Evolutionary conservation across 257 asterid genomes (phyloP).

Genomic region (Gentiana macrophylla): DNA sequence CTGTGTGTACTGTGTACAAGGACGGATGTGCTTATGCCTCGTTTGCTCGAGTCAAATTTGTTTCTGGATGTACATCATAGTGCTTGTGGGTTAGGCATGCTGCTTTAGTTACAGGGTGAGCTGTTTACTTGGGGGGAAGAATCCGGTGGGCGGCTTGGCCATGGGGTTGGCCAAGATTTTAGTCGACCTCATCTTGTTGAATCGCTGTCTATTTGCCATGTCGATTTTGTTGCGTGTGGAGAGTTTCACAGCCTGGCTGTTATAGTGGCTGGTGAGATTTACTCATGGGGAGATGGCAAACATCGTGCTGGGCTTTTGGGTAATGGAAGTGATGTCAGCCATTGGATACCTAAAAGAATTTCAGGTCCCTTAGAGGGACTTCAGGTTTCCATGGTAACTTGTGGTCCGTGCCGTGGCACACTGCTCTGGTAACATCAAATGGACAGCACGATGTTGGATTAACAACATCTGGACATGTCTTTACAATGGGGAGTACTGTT

Average conservation of each 20-base stretch:
- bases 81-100: conserved; percentile 91
- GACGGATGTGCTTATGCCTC: conserved; percentile 72
- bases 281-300: conserved; percentile 97
- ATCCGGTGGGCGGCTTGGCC: conserved; percentile 97
- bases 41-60: conserved; percentile 62
- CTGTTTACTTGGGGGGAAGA: conserved; percentile 96
- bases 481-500: conserved; percentile 88
- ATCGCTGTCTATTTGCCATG: conserved; percentile 45
- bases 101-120: conserved; percentile 84
- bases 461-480: conserved; percentile 68
- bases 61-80: conserved; percentile 80
- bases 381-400: conserved; percentile 59
- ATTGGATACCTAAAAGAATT: conserved; percentile 91
- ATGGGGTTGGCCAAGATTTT: conserved; percentile 67
- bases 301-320: conserved; percentile 90
- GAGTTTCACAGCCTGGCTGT: conserved; percentile 90
- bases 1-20: conserved; percentile 46
- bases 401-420: conserved; percentile 82
- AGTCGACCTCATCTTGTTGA: conserved; percentile 62
- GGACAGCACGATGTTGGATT: conserved; percentile 74
- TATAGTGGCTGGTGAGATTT: conserved; percentile 65
- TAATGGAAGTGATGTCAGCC: conserved; percentile 67
- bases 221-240: conserved; percentile 85
- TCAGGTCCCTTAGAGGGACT: conserved; percentile 89
- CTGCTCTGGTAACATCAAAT: conserved; percentile 65